Conservation (phyloP, 495 filamentous ascomycete species). For the Chaetomium fimeti region DNA sequence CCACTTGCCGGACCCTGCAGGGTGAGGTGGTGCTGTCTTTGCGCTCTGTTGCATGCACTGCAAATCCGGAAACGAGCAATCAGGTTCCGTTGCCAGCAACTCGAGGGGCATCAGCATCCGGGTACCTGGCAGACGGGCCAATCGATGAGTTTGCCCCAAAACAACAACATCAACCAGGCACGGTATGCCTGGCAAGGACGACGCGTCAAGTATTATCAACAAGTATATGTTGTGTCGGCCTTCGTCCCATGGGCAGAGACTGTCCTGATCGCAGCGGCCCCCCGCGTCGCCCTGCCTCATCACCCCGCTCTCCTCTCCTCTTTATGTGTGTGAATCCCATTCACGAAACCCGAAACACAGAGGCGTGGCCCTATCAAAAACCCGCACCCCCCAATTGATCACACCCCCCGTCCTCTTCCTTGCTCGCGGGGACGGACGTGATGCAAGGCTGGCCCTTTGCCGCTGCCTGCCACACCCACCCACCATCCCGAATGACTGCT, state of each 20-base stretch:
- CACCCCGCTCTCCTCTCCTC: background rate
- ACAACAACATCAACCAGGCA: background rate
- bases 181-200: slow-evolving; percentile 9
- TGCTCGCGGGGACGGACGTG: background rate
- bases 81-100: background rate
- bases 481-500: slow-evolving; percentile 8
- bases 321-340: background rate
- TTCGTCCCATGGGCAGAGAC: too few species aligned
- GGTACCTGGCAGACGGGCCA: slow-evolving; percentile 12
- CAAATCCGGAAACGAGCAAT: background rate
- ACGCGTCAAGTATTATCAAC: background rate
- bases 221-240: too few species aligned
- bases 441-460: background rate
- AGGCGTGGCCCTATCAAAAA: background rate
- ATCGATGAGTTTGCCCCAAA: background rate
- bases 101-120: slow-evolving; percentile 1
- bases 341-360: slow-evolving; percentile 1
- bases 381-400: background rate
- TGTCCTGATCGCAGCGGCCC: too few species aligned
- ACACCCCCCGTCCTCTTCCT: slow-evolving; percentile 1
- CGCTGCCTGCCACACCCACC: background rate
- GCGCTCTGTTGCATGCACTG: slow-evolving; percentile 2
- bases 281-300: too few species aligned
- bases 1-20: background rate
- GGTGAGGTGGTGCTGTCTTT: slow-evolving; percentile 9